phyloP scores from a whole-genome alignment of 257 asterid genomes.

The Solanum sitiens region DNA sequence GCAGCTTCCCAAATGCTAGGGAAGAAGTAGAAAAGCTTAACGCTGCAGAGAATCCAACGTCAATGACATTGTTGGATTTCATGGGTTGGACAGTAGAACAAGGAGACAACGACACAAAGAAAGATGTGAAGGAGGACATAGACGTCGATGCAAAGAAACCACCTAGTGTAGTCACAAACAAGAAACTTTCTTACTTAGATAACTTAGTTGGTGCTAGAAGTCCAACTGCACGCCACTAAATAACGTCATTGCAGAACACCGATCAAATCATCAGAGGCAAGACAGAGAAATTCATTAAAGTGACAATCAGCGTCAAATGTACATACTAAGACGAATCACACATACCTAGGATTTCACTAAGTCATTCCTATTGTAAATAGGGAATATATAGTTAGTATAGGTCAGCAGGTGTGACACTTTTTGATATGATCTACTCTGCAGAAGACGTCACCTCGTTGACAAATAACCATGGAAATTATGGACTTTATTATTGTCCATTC shows the following conservation, averaged over 20 bases:
- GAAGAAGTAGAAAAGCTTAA: slow-evolving; percentile 23
- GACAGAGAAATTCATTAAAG: slow-evolving; percentile 6
- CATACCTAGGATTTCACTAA: neutral
- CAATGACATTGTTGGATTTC: slow-evolving; percentile 46
- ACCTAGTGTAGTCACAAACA: slow-evolving; percentile 25
- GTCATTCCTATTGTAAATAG: slow-evolving; percentile 13
- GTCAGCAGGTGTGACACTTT: neutral
- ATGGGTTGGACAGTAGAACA: slow-evolving; percentile 46
- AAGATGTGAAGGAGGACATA: slow-evolving; percentile 9
- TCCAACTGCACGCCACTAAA: slow-evolving; percentile 73
- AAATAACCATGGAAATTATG: neutral
- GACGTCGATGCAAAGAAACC: slow-evolving; percentile 26
- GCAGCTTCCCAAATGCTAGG: slow-evolving; percentile 7
- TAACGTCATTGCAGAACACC: neutral
- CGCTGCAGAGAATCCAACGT: slow-evolving; percentile 16
- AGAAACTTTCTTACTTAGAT: slow-evolving; percentile 62
- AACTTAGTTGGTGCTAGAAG: slow-evolving; percentile 62
- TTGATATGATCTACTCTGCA: neutral
- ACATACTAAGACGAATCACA: slow-evolving; percentile 4
- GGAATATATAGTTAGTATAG: neutral
- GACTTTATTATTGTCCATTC: neutral
- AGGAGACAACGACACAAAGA: slow-evolving; percentile 18
- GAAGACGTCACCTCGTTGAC: slow-evolving; percentile 3
- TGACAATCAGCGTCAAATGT: slow-evolving; percentile 7
- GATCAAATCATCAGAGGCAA: slow-evolving; percentile 3